These are phyloP conservation scores for Globisporangium solare DNA, from an alignment of 352 stramenopile species.

Conservation along the genomic window DNA sequence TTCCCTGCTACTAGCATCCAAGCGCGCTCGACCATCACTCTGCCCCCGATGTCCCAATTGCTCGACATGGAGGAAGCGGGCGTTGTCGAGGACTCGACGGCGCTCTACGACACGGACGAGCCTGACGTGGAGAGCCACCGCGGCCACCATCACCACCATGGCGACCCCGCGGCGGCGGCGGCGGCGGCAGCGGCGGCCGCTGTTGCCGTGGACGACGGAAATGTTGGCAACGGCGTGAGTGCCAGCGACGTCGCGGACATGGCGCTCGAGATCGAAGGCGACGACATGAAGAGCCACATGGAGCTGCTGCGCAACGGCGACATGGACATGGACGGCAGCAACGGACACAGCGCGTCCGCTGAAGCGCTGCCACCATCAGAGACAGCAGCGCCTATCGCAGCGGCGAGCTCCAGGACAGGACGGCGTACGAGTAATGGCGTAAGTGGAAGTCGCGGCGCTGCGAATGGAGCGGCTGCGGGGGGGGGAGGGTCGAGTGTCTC, in stretches of 20 bases:
- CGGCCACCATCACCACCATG: too few species aligned
- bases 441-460: neutral
- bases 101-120: slow-evolving; percentile 9
- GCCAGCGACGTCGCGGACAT: slow-evolving; percentile 9
- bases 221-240: neutral
- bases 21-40: too few species aligned
- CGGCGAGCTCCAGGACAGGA: too few species aligned
- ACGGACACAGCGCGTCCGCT: too few species aligned
- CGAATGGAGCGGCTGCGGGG: neutral
- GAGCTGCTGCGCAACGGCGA: slow-evolving; percentile 11
- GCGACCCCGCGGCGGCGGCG: too few species aligned
- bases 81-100: slow-evolving; percentile 1
- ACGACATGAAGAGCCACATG: slow-evolving; percentile 16
- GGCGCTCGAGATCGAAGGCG: slow-evolving; percentile 13
- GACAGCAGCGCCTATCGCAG: too few species aligned
- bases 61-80: slow-evolving; percentile 8
- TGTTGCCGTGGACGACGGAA: neutral
- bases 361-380: too few species aligned
- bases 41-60: neutral
- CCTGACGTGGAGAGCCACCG: neutral
- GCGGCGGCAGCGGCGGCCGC: neutral
- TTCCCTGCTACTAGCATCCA: too few species aligned
- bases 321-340: slow-evolving; percentile 4
- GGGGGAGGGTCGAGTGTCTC: slow-evolving; percentile 25
- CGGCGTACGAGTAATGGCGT: too few species aligned